Base-by-base conservation (phyloP, 2,329 filamentous ascomycete species). In the Microsporum canis region DNA sequence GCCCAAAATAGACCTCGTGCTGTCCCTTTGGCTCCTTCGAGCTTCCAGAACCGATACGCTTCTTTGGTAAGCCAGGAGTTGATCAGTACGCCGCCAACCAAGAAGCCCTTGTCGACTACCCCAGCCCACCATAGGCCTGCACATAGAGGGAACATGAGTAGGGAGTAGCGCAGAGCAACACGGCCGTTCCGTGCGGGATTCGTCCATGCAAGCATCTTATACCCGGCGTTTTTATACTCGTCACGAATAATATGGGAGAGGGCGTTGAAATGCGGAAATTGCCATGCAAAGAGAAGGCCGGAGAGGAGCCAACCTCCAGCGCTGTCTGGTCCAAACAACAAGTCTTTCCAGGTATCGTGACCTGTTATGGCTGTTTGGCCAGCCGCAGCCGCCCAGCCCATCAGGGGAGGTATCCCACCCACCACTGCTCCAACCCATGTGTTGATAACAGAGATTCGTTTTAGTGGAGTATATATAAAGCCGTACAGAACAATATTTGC, bases 261-360 rank as follows among this genome's bases (percentile, higher is more conserved):
- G 0, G 91, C 88, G 81, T 96, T 97, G 78, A 99, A 99, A 76
- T 99, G 94, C 2, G 94, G 91, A 71, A 99, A 97, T 71, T 99
- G 92, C 94, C 94, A 99, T 10, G 91, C 88, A 66, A 96, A 95
- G 3, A 99, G 79, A 5, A 97, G 77, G 0, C 82, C 84, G 0
- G 89, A 92, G 12, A 96, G 78, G 0, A 97, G 77, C 94, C 94
- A 99, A 3, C 92, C 94, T 3, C 94, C 94, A 8, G 85, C 76
- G 31, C 79, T 81, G 72, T 84, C 69, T 72, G 86, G 71, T 69
- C 88, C 86, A 61, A 95, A 83, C 0, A 95, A 78, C 43, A 95
- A 81, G 70, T 94, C 89, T 57, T 82, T 80, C 86, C 88, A 94
- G 8, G 84, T 86, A 34, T 88, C 87, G 65, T 86, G 84, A 27